Evolutionary conservation across 129 eudicot species (phyloP), one percentile per base, ranked within the genome.

Genomic region (Arctium lappa): DNA sequence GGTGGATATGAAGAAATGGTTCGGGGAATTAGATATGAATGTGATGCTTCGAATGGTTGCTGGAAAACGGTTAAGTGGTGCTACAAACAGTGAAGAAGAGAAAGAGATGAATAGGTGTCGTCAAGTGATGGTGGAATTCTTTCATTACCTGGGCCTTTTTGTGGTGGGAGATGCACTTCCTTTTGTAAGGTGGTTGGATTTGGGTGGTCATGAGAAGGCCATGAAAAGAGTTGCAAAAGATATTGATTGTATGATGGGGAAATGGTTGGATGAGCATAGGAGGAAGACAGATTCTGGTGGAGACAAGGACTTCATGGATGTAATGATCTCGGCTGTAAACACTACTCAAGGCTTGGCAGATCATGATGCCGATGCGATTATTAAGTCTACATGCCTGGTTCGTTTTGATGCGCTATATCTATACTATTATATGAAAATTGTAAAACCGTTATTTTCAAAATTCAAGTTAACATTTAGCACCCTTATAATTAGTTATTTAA

Each of bases 341-440:
- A 63, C 40, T 1, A 63, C 40, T 1, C 68, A 29, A 30, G 38
- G 46, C 37, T 74, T 83, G 70, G 30, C 4, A 69, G 56, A 65
- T 48, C 53, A 42, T 74, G 92, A 83, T 72, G 69, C 76, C 5
- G 92, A 81, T 72, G 85, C 85, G 0, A 75, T 84, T 5, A 75
- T 70, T 40, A 89, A 89, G 74, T 50, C 92, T 32, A 86, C 92
- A 6, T 89, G 88, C 77, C 1, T 79, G 88, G 92, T 89, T 86
- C 16, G 83, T 31, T 36, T 22, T 22, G 0, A 22, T 22, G 27
- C 27, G 27, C 27, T 22, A 22, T 22, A 22, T 22, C 27, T 22
- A 22, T 22, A n/a, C n/a, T n/a, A n/a, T n/a, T n/a, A n/a, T n/a
- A n/a, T n/a, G n/a, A n/a, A n/a, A n/a, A n/a, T n/a, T n/a, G n/a